Conservation (phyloP, 371 early-diverging fungal species). For the Mucor saturninus region DNA sequence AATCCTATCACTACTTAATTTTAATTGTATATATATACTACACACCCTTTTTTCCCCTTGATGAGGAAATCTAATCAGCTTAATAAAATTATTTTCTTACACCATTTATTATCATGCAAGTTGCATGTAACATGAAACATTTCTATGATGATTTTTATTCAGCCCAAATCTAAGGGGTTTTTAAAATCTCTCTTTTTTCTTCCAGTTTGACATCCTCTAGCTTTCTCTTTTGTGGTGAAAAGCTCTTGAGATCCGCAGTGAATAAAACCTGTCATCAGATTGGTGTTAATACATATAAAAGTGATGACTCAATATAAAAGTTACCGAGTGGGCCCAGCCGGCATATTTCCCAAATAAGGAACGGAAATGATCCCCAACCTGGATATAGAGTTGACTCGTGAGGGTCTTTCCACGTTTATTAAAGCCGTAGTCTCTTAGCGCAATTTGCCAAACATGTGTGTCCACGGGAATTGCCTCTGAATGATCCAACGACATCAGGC, state of each 20-base stretch:
- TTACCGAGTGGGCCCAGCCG: slow-evolving; percentile 95
- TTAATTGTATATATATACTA: no score
- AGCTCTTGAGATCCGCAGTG: slow-evolving; percentile 57
- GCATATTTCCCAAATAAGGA: slow-evolving; percentile 82
- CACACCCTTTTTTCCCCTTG: no score
- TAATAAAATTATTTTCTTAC: no score
- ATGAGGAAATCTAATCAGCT: no score
- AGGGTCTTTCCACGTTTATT: slow-evolving; percentile 65
- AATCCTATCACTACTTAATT: no score
- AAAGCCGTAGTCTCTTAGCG: slow-evolving; percentile 78
- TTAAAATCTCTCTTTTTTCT: neutral
- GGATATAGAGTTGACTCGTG: slow-evolving; percentile 68
- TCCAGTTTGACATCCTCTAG: neutral
- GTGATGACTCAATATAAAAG: neutral
- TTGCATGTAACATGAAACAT: neutral
- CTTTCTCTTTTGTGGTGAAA: slow-evolving; percentile 17
- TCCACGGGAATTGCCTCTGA: slow-evolving; percentile 92
- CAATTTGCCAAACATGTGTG: slow-evolving; percentile 94
- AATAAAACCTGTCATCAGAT: slow-evolving; percentile 42
- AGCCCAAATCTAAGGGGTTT: neutral
- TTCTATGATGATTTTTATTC: neutral
- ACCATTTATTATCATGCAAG: neutral
- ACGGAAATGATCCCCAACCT: slow-evolving; percentile 76
- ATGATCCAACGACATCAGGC: slow-evolving; percentile 83
- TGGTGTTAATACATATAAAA: neutral